phyloP scores from a whole-genome alignment of 257 asterid species.

The Solanum peruvianum region DNA sequence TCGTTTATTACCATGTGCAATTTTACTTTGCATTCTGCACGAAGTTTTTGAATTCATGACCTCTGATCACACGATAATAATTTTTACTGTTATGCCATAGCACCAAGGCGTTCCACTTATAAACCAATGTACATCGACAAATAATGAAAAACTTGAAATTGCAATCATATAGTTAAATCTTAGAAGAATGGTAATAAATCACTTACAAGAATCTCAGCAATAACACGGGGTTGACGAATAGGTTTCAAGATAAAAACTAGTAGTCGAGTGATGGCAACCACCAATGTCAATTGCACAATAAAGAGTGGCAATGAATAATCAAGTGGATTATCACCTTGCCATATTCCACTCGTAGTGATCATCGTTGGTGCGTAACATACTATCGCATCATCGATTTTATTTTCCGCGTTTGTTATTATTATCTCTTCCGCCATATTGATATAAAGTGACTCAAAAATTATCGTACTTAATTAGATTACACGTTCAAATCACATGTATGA shows the following conservation, averaged over 20 bases:
- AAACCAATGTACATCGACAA: background rate
- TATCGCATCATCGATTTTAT: constrained; percentile 33
- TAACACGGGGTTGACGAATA: constrained; percentile 89
- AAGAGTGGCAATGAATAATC: constrained; percentile 90
- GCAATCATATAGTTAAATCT: background rate
- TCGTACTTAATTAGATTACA: background rate
- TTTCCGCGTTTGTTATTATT: background rate
- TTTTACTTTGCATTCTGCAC: background rate
- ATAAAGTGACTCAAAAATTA: background rate
- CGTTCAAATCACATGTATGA: background rate
- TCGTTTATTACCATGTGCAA: background rate
- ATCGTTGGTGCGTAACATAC: constrained; percentile 94
- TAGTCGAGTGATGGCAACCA: constrained; percentile 56
- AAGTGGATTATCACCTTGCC: constrained; percentile 95
- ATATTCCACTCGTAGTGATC: constrained; percentile 82
- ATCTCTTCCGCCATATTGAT: constrained; percentile 19
- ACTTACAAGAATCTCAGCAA: constrained; percentile 85
- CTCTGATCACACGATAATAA: background rate
- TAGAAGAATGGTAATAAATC: background rate
- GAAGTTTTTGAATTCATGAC: background rate
- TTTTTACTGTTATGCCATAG: background rate
- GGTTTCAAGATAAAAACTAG: constrained; percentile 79
- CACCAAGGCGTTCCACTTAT: background rate
- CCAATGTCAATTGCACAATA: constrained; percentile 65
- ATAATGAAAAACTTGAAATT: background rate